Percentiles rank a stretch among this genome's conserved stretches.
phyloP scores from a whole-genome alignment of 176 grass and related monocot species.

The Carex scoparia region DNA sequence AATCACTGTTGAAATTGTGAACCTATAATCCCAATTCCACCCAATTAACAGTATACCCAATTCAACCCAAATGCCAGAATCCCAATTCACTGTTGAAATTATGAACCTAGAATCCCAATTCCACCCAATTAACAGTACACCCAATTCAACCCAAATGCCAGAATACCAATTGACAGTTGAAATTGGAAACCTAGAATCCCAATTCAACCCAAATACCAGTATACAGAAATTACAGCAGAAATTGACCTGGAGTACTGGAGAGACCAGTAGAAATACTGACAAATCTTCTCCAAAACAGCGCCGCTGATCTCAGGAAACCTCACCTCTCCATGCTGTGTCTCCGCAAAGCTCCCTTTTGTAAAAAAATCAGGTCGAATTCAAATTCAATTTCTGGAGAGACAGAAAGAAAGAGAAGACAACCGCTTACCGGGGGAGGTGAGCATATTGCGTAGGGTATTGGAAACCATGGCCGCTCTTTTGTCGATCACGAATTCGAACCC shows the following conservation, averaged over 20 bases:
- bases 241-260: slow-evolving; percentile 45
- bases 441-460: slow-evolving; percentile 88
- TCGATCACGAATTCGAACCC: slow-evolving; percentile 96
- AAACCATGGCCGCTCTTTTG: slow-evolving; percentile 90
- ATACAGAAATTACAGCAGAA: too few species aligned
- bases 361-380: neutral
- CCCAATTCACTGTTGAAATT: too few species aligned
- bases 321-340: slow-evolving; percentile 70
- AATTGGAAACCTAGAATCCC: too few species aligned
- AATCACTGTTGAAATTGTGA: too few species aligned
- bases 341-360: slow-evolving; percentile 50
- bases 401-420: neutral
- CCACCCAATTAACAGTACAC: too few species aligned
- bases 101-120: too few species aligned
- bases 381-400: neutral
- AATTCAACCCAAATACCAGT: too few species aligned
- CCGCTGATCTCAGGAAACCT: slow-evolving; percentile 86
- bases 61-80: too few species aligned
- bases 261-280: slow-evolving; percentile 97
- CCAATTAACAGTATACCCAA: too few species aligned
- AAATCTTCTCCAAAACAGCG: slow-evolving; percentile 80
- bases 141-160: too few species aligned
- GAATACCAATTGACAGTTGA: too few species aligned
- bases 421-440: slow-evolving; percentile 73
- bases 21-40: too few species aligned